Evolutionary conservation across 2,329 filamentous ascomycete species (phyloP).

Genomic region (Fusarium mangiferae): DNA sequence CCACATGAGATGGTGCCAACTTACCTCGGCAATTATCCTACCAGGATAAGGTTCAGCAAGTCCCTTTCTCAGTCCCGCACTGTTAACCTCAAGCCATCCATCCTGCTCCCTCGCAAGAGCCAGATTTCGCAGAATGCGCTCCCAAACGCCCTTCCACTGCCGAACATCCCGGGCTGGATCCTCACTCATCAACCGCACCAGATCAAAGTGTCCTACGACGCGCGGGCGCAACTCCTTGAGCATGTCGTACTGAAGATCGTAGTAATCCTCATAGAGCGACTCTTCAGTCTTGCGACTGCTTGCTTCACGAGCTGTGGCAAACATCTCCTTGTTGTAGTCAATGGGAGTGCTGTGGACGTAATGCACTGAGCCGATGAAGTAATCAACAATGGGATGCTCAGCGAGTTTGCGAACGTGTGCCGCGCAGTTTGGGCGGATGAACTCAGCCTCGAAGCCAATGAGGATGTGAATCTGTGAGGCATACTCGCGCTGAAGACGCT

Average conservation of each 20-base stretch:
- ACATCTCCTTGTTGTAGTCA: constrained; percentile 80
- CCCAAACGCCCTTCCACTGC: constrained; percentile 75
- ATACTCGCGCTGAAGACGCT: constrained; percentile 77
- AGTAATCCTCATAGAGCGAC: constrained; percentile 83
- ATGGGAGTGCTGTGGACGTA: constrained; percentile 89
- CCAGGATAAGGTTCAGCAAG: constrained; percentile 91
- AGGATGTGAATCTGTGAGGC: constrained; percentile 77
- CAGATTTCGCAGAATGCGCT: constrained; percentile 78
- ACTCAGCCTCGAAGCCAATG: constrained; percentile 93
- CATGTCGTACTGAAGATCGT: constrained; percentile 89
- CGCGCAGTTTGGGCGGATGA: constrained; percentile 77
- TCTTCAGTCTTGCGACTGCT: constrained; percentile 67
- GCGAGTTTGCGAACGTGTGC: constrained; percentile 70
- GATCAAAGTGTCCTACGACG: constrained; percentile 93
- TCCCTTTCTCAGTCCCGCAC: constrained; percentile 86
- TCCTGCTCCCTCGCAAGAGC: constrained; percentile 75
- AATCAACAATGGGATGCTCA: constrained; percentile 75
- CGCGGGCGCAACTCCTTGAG: constrained; percentile 75
- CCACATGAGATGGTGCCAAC: constrained; percentile 36
- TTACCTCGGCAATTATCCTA: constrained; percentile 78
- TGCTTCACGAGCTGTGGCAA: constrained; percentile 59
- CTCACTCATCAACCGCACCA: constrained; percentile 83
- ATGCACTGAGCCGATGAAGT: constrained; percentile 93
- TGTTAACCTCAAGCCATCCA: constrained; percentile 90
- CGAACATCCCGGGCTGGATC: constrained; percentile 71